Evolutionary conservation across 1,139 yeast species (phyloP).

Genomic region (Wickerhamiella infanticola): DNA sequence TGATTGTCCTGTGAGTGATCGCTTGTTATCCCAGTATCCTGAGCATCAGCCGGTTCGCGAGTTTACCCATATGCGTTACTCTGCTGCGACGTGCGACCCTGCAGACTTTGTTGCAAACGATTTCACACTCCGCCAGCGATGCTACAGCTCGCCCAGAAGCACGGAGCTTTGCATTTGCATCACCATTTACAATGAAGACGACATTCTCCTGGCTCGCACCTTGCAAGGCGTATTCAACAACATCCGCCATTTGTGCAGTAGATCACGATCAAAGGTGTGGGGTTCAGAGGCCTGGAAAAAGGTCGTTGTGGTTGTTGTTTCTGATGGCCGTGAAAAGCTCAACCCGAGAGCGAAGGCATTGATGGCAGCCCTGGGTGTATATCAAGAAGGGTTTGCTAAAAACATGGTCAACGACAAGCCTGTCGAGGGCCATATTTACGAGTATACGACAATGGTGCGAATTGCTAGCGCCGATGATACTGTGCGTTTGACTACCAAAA

Average conservation of each 20-base stretch:
- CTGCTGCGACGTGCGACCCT: slow-evolving; percentile 86
- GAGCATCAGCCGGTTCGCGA: slow-evolving; percentile 44
- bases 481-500: slow-evolving; percentile 41
- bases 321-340: slow-evolving; percentile 87
- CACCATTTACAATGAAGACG: slow-evolving; percentile 95
- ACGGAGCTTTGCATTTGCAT: slow-evolving; percentile 81
- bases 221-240: slow-evolving; percentile 88
- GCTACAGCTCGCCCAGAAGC: slow-evolving; percentile 55
- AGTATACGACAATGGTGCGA: slow-evolving; percentile 73
- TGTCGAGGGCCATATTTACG: slow-evolving; percentile 85
- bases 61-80: slow-evolving; percentile 84
- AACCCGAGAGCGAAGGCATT: slow-evolving; percentile 69
- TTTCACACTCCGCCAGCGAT: slow-evolving; percentile 70
- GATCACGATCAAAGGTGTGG: slow-evolving; percentile 76
- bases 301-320: slow-evolving; percentile 73
- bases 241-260: slow-evolving; percentile 68
- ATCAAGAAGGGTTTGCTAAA: slow-evolving; percentile 92
- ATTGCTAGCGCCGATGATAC: slow-evolving; percentile 70
- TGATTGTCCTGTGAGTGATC: slow-evolving; percentile 61
- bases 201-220: slow-evolving; percentile 72
- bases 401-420: slow-evolving; percentile 80
- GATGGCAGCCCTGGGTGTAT: slow-evolving; percentile 85
- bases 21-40: slow-evolving; percentile 38
- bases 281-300: slow-evolving; percentile 95
- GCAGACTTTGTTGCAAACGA: slow-evolving; percentile 70